phyloP scores from a whole-genome alignment of 768 basidiomycete genomes.

The Boletus barrowsii region DNA sequence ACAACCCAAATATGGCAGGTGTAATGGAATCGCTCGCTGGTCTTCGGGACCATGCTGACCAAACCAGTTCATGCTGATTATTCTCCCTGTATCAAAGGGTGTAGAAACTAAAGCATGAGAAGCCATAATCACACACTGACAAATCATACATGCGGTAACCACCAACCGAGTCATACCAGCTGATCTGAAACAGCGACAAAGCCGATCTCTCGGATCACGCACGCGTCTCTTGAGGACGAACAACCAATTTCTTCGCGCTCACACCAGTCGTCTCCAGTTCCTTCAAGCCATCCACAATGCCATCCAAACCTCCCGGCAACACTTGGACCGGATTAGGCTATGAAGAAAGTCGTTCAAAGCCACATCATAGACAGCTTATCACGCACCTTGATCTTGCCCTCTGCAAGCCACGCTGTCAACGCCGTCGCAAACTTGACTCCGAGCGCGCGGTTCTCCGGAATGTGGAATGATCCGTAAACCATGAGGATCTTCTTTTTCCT shows the following conservation, averaged over 20 bases:
- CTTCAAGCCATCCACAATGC: conserved; percentile 30
- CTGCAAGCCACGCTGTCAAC: conserved; percentile 15
- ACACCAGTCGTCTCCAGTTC: conserved; percentile 27
- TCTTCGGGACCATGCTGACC: too few species aligned
- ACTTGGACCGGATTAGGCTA: conserved; percentile 39
- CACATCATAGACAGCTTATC: not conserved
- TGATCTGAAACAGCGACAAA: not conserved
- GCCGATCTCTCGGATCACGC: not conserved
- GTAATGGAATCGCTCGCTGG: not conserved
- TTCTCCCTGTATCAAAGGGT: too few species aligned
- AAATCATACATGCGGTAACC: not conserved
- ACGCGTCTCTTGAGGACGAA: conserved; percentile 16
- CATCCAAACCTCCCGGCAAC: conserved; percentile 36
- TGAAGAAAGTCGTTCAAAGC: not conserved
- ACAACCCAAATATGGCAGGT: not conserved
- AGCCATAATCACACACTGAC: not conserved
- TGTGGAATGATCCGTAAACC: conserved; percentile 6
- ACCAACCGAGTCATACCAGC: not conserved
- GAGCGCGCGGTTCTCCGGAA: conserved; percentile 6
- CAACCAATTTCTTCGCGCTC: conserved; percentile 41
- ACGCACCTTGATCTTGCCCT: conserved; percentile 20
- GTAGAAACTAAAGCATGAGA: too few species aligned
- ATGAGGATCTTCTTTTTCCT: conserved; percentile 1
- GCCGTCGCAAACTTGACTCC: conserved; percentile 13
- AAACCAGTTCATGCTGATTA: too few species aligned